A percentile compares a stretch with the other conserved stretches of the same genome.
These are phyloP conservation scores for Daldinia sp. DNA, from an alignment of 2,329 filamentous ascomycete species.

Conservation along the genomic window DNA sequence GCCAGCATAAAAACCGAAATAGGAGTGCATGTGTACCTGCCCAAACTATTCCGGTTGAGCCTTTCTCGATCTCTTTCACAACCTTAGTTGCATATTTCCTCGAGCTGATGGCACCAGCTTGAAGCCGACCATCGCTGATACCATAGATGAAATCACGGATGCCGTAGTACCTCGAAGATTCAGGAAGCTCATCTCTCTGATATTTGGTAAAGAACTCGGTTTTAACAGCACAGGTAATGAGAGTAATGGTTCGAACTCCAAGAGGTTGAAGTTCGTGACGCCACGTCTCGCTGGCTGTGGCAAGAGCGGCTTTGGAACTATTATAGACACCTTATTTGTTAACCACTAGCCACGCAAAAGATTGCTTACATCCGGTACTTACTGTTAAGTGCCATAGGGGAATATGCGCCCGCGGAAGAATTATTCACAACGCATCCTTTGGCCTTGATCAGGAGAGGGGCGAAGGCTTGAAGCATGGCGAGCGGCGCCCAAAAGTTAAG, in stretches of 20 bases:
- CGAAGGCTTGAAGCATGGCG: slow-evolving; percentile 25
- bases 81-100: background rate
- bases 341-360: background rate
- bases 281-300: slow-evolving; percentile 45
- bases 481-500: slow-evolving; percentile 20
- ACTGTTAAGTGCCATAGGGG: slow-evolving; percentile 11
- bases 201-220: slow-evolving; percentile 38
- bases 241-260: slow-evolving; percentile 46
- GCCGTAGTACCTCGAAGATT: background rate
- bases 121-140: background rate
- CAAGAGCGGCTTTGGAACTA: slow-evolving; percentile 47
- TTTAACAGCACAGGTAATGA: slow-evolving; percentile 46
- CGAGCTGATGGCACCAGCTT: background rate
- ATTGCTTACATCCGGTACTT: background rate
- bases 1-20: background rate
- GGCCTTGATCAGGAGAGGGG: slow-evolving; percentile 22
- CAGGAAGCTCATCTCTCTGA: background rate
- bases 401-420: slow-evolving; percentile 1
- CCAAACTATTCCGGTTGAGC: background rate
- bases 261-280: slow-evolving; percentile 49
- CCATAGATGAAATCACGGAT: background rate
- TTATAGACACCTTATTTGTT: slow-evolving; percentile 39
- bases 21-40: background rate
- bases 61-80: background rate
- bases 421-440: slow-evolving; percentile 27